Base-by-base conservation (phyloP, 169 alveolate species). In the Cryptosporidium xiaoi region DNA sequence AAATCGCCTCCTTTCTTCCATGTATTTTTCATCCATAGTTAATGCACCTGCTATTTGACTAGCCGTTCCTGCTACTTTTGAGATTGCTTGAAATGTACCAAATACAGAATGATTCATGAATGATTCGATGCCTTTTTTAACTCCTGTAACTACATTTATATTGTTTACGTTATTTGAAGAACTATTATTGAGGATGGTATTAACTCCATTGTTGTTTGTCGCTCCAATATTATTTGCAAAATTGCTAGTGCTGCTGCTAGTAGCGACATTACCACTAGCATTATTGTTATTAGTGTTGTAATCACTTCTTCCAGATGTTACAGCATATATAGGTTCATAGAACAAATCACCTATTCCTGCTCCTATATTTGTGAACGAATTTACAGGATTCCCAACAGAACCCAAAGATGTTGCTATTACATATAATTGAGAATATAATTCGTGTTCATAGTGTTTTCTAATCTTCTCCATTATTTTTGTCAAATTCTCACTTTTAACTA, bases 31-130 rank as follows among this genome's bases (percentile, higher is more conserved):
- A 69, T 91, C 94, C 69, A 90, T 71, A 34, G 94, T 90, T 24
- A 90, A 83, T 10, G 91, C 93, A 2, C 94, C 93, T 27, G 91
- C 92, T 16, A 90, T 83, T 69, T 90, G 92, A 65, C 93, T 90
- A 1, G 94, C 94, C 13, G 87, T 92, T 10, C 94, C 94, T 29
- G 94, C 94, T 68, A 91, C 66, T 29, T 90, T 68, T 29, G 93
- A 90, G 24, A 91, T 71, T 20, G 93, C 94, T 16, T 92, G 93
- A 65, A 91, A 91, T 18, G 91, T 50, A 68, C 94, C 94, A 58
- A 90, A 91, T 20, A 91, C 94, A 20, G 94, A 84, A 56, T 85
- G 92, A 46, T 90, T 71, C 77, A 91, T 87, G 68, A 91, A 91
- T 31, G 90, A 71, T 15, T 82, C 91, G 3, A 92, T 90, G 27